Evolutionary conservation across 768 basidiomycete genomes (phyloP).

Genomic region (Neoboletus subvelutipes): DNA sequence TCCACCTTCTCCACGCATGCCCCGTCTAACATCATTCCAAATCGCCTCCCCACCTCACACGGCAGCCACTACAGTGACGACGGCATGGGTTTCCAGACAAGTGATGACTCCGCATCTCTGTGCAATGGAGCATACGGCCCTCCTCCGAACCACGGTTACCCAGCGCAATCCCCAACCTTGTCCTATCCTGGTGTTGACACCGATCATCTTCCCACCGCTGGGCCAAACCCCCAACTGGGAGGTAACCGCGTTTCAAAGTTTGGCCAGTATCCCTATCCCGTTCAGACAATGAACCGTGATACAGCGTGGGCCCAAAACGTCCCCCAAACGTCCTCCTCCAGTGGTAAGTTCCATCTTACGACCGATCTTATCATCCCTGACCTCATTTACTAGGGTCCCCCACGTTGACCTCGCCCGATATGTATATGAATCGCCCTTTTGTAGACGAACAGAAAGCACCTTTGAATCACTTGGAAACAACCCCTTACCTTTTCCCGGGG

Average conservation of each 20-base stretch:
- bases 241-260: conserved; percentile 53
- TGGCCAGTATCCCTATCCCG: conserved; percentile 45
- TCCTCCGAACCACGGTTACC: conserved; percentile 39
- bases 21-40: conserved; percentile 31
- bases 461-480: conserved; percentile 49
- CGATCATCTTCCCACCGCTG: conserved; percentile 30
- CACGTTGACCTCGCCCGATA: conserved; percentile 44
- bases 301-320: conserved; percentile 29
- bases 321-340: conserved; percentile 33
- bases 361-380: conserved; percentile 32
- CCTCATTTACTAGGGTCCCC: conserved; percentile 56
- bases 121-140: conserved; percentile 46
- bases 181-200: conserved; percentile 35
- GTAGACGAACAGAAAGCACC: conserved; percentile 59
- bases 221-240: conserved; percentile 32
- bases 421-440: conserved; percentile 47
- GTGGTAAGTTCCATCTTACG: conserved; percentile 29
- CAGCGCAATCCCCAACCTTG: conserved; percentile 49
- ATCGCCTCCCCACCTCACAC: conserved; percentile 41
- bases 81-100: conserved; percentile 48
- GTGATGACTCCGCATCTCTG: conserved; percentile 45
- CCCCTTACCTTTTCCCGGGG: conserved; percentile 58
- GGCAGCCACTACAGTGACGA: conserved; percentile 39
- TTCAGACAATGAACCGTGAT: conserved; percentile 36
- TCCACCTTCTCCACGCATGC: conserved; percentile 41